phyloP scores from a whole-genome alignment of 1,139 yeast species.

The Debaryomyces fabryi region DNA sequence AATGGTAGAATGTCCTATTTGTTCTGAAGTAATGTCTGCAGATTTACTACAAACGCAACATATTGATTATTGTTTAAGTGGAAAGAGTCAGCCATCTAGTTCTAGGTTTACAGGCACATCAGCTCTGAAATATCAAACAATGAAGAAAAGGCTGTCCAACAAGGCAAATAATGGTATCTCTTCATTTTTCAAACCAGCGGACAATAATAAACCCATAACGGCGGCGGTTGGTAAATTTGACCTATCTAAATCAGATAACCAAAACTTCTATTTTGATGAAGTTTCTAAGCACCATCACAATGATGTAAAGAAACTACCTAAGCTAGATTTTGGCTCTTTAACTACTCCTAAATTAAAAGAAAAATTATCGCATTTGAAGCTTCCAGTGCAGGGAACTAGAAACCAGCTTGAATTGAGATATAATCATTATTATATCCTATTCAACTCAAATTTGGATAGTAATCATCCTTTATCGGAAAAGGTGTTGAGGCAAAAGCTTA shows the following conservation, averaged over 20 bases:
- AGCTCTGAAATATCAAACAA: conserved; percentile 5
- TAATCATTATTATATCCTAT: conserved; percentile 75
- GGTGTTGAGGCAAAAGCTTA: conserved; percentile 56
- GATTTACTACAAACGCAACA: conserved; percentile 64
- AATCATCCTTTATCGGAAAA: conserved; percentile 61
- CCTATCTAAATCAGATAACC: conserved; percentile 21
- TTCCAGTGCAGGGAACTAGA: conserved; percentile 67
- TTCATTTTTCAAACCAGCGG: conserved; percentile 35
- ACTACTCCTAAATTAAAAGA: conserved; percentile 64
- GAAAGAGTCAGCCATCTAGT: conserved; percentile 18
- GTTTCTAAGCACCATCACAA: conserved; percentile 27
- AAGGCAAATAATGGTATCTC: conserved; percentile 26
- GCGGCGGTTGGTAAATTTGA: not conserved
- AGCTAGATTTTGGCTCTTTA: conserved; percentile 62
- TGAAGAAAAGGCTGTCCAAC: conserved; percentile 12
- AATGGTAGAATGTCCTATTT: conserved; percentile 70
- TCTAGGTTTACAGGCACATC: conserved; percentile 3
- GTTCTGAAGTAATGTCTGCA: conserved; percentile 58
- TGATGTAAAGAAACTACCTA: conserved; percentile 47
- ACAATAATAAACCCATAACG: not conserved
- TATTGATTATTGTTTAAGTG: conserved; percentile 66
- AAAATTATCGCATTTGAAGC: conserved; percentile 53
- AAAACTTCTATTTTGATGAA: conserved; percentile 37
- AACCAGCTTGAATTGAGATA: conserved; percentile 69
- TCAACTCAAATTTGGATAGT: conserved; percentile 86